Evolutionary conservation across 371 early-diverging fungal species (phyloP), one percentile per base, ranked within the genome.

Genomic region (Apophysomyces variabilis): DNA sequence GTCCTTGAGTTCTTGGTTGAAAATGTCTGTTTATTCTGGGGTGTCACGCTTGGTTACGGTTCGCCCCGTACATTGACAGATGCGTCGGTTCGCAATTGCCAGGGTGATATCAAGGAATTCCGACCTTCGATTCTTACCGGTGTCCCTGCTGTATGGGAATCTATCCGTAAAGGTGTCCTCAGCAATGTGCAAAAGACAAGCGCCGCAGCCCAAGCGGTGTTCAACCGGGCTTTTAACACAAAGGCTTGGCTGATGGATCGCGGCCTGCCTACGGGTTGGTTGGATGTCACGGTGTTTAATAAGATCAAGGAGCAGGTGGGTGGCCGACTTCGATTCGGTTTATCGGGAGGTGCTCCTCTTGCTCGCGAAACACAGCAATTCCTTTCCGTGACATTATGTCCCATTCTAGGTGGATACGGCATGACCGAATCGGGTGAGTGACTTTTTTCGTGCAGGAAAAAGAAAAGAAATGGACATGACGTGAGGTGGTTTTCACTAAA

Each of bases 261-360:
- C 58, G 80, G 74, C 62, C 71, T 85, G 66, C 90, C 87, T 41
- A 86, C 85, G n/a, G 73, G 81, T 5, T 77, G 89, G 56, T 67
- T 93, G 45, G 95, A 90, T 74, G 68, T 67, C 16, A 65, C 93
- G 38, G 86, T 96, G n/a, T 95, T 95, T 72, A 88, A 86, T 50
- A 85, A 86, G 67, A 86, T 96, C 50, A 71, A 85, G 62, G 85
- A 84, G 32, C 86, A 89, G 58, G 88, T 92, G 18, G 97, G 97
- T 47, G 96, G 96, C 35, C 75, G 88, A 5, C 81, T 97, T 36
- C 76, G 82, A 62, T 81, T 85, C 71, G 88, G 88, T 58, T 72
- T 96, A 14, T 85, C 88, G 57, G 97, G 96, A 45, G 94, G 94
- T 56, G 96, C 96, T 2, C 91, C 96, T 26, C 74, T 96, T 43